Evolutionary conservation across 2,329 filamentous ascomycete species (phyloP), one percentile per base, ranked within the genome.

Genomic region (Ophiostoma populinum): DNA sequence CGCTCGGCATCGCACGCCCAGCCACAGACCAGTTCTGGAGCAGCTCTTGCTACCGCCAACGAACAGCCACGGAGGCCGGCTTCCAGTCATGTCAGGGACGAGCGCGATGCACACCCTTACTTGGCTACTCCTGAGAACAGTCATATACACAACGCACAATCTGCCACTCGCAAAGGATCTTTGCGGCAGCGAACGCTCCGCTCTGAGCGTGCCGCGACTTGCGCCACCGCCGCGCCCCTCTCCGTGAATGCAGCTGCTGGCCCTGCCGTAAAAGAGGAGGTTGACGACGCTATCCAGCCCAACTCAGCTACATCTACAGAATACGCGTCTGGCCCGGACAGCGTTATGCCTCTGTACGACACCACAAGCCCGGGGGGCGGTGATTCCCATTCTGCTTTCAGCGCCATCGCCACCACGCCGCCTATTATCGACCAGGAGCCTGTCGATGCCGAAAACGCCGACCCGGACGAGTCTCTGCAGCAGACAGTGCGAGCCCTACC

Each of bases 351-450:
- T 3, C 53, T 56, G 18, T 65, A 59, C 36, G 62, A 68, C 31
- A 56, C 56, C 0, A 57, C 56, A 5, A 74, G 70, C 44, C 66
- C 65, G 3, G 55, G 60, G 0, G 63, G 56, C 19, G 70, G 64
- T 47, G 65, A 71, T 38, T 57, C 65, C 3, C 65, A 69, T 38
- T 73, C 70, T 9, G 59, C 70, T 22, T 77, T 79, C 46, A 66
- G 63, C 45, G 67, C 62, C 49, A 73, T 65, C 40, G 71, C 75
- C 33, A 76, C 80, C 34, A 83, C 80, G 8, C 80, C 80, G 20
- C 80, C 80, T 6, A 72, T 83, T 43, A 77, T 71, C 7, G 80
- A 85, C 42, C n/a, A n/a, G n/a, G n/a, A n/a, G n/a, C n/a, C n/a
- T n/a, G 69, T 73, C 16, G 79, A 85, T 41, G 55, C 71, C 9